Evolutionary conservation across 2,329 filamentous ascomycete genomes (phyloP), one percentile per base, ranked within the genome.

Genomic region (Pseudogymnoascus sp.): DNA sequence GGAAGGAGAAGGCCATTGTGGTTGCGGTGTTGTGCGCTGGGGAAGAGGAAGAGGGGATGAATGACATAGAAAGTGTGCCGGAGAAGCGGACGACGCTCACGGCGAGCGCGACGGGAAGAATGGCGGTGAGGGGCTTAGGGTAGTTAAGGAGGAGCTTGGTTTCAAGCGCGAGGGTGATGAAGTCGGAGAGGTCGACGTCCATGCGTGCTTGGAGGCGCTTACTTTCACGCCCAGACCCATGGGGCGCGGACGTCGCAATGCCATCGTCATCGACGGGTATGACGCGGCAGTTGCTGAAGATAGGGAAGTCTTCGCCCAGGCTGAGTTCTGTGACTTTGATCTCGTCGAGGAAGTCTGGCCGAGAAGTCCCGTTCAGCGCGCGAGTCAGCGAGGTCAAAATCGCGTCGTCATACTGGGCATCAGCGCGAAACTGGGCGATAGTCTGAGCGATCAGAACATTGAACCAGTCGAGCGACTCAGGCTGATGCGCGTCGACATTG

Each of bases 401-500:
- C 3, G 90, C 90, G 71, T 94, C 91, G 68, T 97, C 89, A 66
- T 94, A 87, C 69, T 95, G 89, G 1, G 94, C 94, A 70, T 97
- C 95, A 68, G 89, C 90, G 64, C 94, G 83, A 69, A 97, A 90
- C 74, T 99, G 94, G 0, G 94, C 93, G 67, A 99, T 95, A 0
- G 94, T 96, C 76, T 99, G 94, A 1, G 92, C 94, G 60, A 97
- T 87, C 61, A 99, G 80, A 27, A 99, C 94, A 72, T 99, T 99
- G 81, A 99, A 97, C 94, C 94, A 99, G 75, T 99, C 94, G 64
- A 99, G 77, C 63, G 90, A 95, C 75, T 99, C 94, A 0, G 94
- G 94, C 74, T 97, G 94, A 74, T 99, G 94, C 64, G 90, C 92
- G 69, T 95, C 84, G 45, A 94, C 90, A 72, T 96, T 96, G 78